Base-by-base conservation (phyloP, 2,329 filamentous ascomycete genomes). In the Exophiala phaeomuriformis region DNA sequence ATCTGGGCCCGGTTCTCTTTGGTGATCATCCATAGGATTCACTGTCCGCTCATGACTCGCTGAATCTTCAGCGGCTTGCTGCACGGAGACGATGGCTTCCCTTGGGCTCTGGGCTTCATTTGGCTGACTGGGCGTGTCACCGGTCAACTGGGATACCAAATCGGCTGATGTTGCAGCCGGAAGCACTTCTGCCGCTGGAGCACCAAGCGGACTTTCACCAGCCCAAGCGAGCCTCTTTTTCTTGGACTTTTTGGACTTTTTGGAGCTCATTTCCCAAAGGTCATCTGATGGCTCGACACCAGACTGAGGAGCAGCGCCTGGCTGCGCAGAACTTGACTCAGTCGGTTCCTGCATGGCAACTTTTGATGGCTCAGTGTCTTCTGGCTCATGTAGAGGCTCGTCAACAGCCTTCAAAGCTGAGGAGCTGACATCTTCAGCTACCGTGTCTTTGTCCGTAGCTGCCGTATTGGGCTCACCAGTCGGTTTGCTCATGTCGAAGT, bases 191-290 rank as follows among this genome's bases (percentile, higher is more conserved):
- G 33, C 4, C 19, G 31, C 36, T 19, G 40, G 9, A 6, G 10
- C 6, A 43, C 9, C 40, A 19, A 6, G 7, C 6, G 30, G n/a
- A 7, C 64, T 59, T 30, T 49, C 54, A 10, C 37, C 43, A 3
- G 36, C 30, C 31, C 27, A 36, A 10, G 40, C 40, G 30, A 54
- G 12, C 40, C 53, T 46, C 40, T 59, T 59, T 31, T 47, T 52
- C 55, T 58, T 58, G 33, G 40, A 42, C 37, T 57, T 61, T 44
- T 56, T 61, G 19, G 51, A 55, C 43, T 59, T 50, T 32, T 44
- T 56, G 7, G 39, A 41, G 43, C 10, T 29, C 12, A 37, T 39
- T 31, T 40, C 40, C 49, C 47, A 52, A 5, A 30, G 10, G 33
- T 53, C 50, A 19, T 49, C 55, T 19, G 49, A 41, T 39, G 19